Evolutionary conservation across 2,329 filamentous ascomycete genomes (phyloP).

Genomic region (Arthrocladium fulminans): DNA sequence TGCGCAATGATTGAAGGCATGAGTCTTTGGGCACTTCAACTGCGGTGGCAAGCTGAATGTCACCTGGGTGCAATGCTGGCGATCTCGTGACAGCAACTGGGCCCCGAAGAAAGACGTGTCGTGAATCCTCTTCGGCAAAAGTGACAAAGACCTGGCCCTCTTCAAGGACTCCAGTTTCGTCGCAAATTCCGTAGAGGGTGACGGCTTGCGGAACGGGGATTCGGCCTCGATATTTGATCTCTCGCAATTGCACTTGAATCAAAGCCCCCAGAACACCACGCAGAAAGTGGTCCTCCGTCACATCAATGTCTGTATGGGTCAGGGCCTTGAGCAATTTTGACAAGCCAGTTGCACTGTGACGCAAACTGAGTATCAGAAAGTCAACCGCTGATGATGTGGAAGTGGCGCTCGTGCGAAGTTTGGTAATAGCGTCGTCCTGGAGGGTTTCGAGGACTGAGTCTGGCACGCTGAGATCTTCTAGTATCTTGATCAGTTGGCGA

Average conservation of each 20-base stretch:
- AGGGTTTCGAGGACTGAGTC: conserved; percentile 53
- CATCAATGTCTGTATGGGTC: conserved; percentile 51
- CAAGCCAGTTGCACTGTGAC: conserved; percentile 54
- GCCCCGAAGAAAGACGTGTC: conserved; percentile 23
- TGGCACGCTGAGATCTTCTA: conserved; percentile 65
- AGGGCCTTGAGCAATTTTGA: conserved; percentile 55
- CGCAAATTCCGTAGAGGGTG: conserved; percentile 77
- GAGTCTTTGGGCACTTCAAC: conserved; percentile 51
- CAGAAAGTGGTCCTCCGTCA: conserved; percentile 60
- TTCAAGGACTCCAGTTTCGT: conserved; percentile 61
- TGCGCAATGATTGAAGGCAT: conserved; percentile 53
- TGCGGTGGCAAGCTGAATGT: conserved; percentile 59
- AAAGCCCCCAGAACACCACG: conserved; percentile 61
- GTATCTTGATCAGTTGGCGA: conserved; percentile 72
- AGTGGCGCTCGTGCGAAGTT: conserved; percentile 51
- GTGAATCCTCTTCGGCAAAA: conserved; percentile 36
- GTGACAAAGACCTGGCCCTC: conserved; percentile 62
- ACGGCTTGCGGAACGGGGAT: conserved; percentile 62
- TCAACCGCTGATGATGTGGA: conserved; percentile 53
- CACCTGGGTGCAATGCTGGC: conserved; percentile 72
- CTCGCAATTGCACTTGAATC: conserved; percentile 60
- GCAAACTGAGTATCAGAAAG: conserved; percentile 55
- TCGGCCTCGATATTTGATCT: conserved; percentile 68
- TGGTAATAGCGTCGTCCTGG: conserved; percentile 54
- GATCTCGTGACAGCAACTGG: conserved; percentile 64